A percentile compares a stretch with the other conserved stretches of the same genome.
Evolutionary conservation across 805 yeast species (phyloP).

Genomic region (Priceomyces haplophilus): DNA sequence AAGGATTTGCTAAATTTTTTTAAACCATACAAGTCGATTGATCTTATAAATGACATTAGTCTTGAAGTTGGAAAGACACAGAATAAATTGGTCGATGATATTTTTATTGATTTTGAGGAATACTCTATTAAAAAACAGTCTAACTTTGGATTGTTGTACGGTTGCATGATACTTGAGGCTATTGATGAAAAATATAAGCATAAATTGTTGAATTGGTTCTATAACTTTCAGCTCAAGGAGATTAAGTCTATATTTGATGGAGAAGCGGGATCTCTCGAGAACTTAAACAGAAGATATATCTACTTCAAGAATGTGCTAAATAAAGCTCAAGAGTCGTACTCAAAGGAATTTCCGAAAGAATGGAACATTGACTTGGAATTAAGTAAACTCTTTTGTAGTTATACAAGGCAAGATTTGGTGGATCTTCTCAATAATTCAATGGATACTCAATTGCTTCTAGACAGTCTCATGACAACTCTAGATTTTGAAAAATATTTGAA

Average conservation of each 20-base stretch:
- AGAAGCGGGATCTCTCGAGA: constrained; percentile 94
- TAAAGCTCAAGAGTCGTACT: constrained; percentile 51
- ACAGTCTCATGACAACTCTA: constrained; percentile 68
- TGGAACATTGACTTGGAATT: constrained; percentile 73
- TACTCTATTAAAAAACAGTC: constrained; percentile 25
- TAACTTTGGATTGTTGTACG: constrained; percentile 46
- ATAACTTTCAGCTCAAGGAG: constrained; percentile 66
- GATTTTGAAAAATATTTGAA: constrained; percentile 80
- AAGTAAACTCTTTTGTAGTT: constrained; percentile 58
- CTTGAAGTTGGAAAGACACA: constrained; percentile 58
- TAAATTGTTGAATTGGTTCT: constrained; percentile 70
- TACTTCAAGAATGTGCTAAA: constrained; percentile 72
- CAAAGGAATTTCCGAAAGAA: constrained; percentile 56
- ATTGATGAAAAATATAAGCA: constrained; percentile 53
- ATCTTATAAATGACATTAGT: constrained; percentile 68
- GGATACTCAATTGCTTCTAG: constrained; percentile 64
- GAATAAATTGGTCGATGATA: constrained; percentile 60
- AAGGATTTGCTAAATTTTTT: constrained; percentile 69
- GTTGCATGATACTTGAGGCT: constrained; percentile 71
- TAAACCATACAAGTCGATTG: constrained; percentile 77
- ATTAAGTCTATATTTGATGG: constrained; percentile 76
- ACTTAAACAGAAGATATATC: constrained; percentile 74
- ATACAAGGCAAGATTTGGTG: constrained; percentile 64
- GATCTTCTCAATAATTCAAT: constrained; percentile 31
- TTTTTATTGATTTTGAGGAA: constrained; percentile 69